Base-by-base conservation (phyloP, 2,329 filamentous ascomycete species). In the Venturia asperata region DNA sequence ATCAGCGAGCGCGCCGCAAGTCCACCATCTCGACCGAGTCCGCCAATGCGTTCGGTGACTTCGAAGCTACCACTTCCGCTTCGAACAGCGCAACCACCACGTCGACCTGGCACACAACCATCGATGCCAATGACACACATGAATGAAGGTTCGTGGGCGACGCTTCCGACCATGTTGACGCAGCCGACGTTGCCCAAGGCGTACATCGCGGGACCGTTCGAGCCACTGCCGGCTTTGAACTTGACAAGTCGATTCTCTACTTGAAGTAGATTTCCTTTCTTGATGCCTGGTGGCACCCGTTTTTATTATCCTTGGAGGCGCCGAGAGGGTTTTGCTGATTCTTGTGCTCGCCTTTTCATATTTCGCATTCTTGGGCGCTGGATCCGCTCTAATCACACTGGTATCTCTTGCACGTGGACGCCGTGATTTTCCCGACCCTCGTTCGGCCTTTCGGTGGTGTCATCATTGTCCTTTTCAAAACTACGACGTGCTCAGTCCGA, bases 91-190 rank as follows among this genome's bases (percentile, higher is more conserved):
- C 9, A 19, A 52, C 52, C 52, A 37, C 30, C 52, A n/a, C 15
- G 37, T n/a, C 52, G 52, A n/a, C 37, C 52, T 15, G 27, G 37
- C 19, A 58, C 52, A 37, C 15, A 34, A 21, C 52, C 52, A 58
- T 58, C 52, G 10, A 37, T 58, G 52, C 52, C 27, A 37, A 58
- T 58, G 52, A 58, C 52, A 7, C 52, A 58, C 7, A 5, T 37
- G 27, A 58, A 30, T 4, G 52, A 58, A 13, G 52, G 52, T 10
- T 58, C 52, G 11, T 58, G 52, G 52, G 17, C 52, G 27, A 58
- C 52, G 15, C 52, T 58, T n/a, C 52, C 52, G 19, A 58, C 52
- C 27, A 58, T 58, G 52, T 37, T 27, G 30, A 58, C 27, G 2
- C 52, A 58, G 30, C 27, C 52, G 15, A 58, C 52, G 15, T 37